A percentile compares a stretch with the other conserved stretches of the same genome.
phyloP scores from a whole-genome alignment of 2,329 filamentous ascomycete genomes.

The Hymenoscyphus fructigenus region DNA sequence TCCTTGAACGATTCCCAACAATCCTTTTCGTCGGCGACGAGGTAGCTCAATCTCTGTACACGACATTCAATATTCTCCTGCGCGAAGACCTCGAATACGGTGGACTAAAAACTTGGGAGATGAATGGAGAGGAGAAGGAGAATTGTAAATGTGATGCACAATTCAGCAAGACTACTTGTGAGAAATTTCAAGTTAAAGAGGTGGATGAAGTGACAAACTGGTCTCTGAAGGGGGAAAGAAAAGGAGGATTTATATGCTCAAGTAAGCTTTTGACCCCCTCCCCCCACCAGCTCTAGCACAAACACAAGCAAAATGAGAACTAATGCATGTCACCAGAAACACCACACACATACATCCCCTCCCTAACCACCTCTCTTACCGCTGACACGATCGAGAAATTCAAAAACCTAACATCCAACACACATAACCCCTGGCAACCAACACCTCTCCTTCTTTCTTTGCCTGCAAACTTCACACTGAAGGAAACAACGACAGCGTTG shows the following conservation, averaged over 20 bases:
- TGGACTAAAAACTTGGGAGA: conserved; percentile 41
- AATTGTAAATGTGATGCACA: conserved; percentile 43
- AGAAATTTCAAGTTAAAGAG: conserved; percentile 29
- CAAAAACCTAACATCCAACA: conserved; percentile 32
- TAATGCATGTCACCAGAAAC: too few species aligned
- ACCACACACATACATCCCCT: conserved; percentile 40
- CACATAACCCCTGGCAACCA: conserved; percentile 39
- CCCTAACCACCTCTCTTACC: conserved; percentile 36
- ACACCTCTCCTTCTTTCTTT: conserved; percentile 42
- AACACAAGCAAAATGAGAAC: too few species aligned
- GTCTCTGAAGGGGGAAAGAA: conserved; percentile 18
- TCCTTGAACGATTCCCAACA: conserved; percentile 43
- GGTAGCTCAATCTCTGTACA: conserved; percentile 41
- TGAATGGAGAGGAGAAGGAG: conserved; percentile 35
- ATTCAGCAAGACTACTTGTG: conserved; percentile 39
- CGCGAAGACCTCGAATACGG: conserved; percentile 42
- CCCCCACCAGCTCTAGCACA: too few species aligned
- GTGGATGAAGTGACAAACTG: conserved; percentile 24
- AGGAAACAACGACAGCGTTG: conserved; percentile 37
- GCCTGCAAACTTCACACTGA: conserved; percentile 33
- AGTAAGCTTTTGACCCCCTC: too few species aligned
- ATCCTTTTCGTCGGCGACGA: conserved; percentile 45
- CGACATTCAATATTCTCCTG: conserved; percentile 46
- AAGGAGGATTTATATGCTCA: conserved; percentile 17
- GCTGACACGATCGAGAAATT: conserved; percentile 33